Evolutionary conservation across 805 yeast genomes (phyloP).

Genomic region (Candida corydali): DNA sequence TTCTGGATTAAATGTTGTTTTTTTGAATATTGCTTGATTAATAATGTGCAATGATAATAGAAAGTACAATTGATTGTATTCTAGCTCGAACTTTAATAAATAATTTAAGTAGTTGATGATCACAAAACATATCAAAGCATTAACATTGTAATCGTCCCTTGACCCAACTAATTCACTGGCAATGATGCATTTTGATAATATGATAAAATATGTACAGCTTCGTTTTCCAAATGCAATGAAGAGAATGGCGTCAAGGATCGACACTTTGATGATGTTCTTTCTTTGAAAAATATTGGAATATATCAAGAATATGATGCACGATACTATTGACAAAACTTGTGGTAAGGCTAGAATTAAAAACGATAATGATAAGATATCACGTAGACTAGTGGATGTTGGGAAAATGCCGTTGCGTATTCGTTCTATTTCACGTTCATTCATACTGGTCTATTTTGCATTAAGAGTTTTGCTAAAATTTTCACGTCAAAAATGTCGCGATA

Average conservation of each 20-base stretch:
- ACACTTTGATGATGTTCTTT: slow-evolving; percentile 17
- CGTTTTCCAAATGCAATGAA: slow-evolving; percentile 17
- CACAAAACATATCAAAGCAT: slow-evolving; percentile 19
- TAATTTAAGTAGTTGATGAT: slow-evolving; percentile 18
- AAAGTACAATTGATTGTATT: slow-evolving; percentile 10
- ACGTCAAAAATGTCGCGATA: background rate
- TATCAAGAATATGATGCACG: slow-evolving; percentile 20
- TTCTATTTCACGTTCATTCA: background rate
- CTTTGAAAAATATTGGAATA: slow-evolving; percentile 29
- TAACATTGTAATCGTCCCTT: slow-evolving; percentile 13
- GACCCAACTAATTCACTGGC: slow-evolving; percentile 28
- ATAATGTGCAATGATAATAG: slow-evolving; percentile 26
- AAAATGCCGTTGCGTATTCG: slow-evolving; percentile 8
- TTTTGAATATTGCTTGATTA: slow-evolving; percentile 9
- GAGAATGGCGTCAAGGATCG: slow-evolving; percentile 21
- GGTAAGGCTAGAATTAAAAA: slow-evolving; percentile 28
- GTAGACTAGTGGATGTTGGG: slow-evolving; percentile 20
- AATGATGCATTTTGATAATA: slow-evolving; percentile 27
- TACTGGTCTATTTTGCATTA: slow-evolving; percentile 1
- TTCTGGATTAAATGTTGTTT: slow-evolving; percentile 6
- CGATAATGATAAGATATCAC: slow-evolving; percentile 30
- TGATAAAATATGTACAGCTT: slow-evolving; percentile 18
- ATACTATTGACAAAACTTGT: slow-evolving; percentile 18
- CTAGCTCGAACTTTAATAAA: slow-evolving; percentile 11
- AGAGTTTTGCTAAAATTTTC: background rate